Evolutionary conservation across 2,329 filamentous ascomycete genomes (phyloP).

Genomic region (Colletotrichum paranaense): DNA sequence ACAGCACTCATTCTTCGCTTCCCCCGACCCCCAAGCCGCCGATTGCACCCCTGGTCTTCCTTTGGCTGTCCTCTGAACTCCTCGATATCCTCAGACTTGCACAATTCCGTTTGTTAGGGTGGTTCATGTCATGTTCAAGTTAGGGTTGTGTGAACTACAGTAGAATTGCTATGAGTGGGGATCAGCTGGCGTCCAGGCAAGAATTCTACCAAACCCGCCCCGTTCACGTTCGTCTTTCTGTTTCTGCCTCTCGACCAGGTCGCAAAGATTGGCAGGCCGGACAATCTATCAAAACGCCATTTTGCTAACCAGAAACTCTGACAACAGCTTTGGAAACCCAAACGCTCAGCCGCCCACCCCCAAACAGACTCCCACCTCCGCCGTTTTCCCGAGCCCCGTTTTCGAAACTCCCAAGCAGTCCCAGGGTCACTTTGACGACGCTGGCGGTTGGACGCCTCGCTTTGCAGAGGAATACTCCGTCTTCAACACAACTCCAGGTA

Average conservation of each 20-base stretch:
- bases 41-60: neutral
- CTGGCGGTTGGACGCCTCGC: constrained; percentile 67
- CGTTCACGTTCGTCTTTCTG: constrained; percentile 34
- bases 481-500: constrained; percentile 73
- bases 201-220: constrained; percentile 38
- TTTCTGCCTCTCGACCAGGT: constrained; percentile 31
- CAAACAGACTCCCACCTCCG: constrained; percentile 66
- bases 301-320: constrained; percentile 49
- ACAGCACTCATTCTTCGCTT: neutral
- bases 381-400: constrained; percentile 63
- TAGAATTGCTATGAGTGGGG: constrained; percentile 71
- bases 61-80: neutral
- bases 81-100: neutral
- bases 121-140: constrained; percentile 36
- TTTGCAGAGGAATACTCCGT: constrained; percentile 75
- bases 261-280: constrained; percentile 24
- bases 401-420: constrained; percentile 67
- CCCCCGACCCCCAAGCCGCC: neutral
- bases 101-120: constrained; percentile 24
- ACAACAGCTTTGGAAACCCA: constrained; percentile 70
- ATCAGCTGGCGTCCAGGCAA: constrained; percentile 67
- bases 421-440: constrained; percentile 59
- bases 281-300: constrained; percentile 31
- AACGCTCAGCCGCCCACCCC: constrained; percentile 71
- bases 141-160: constrained; percentile 37